Percentiles rank a stretch among this genome's conserved stretches.
phyloP scores from a whole-genome alignment of 768 basidiomycete genomes.

The Panus rudis region DNA sequence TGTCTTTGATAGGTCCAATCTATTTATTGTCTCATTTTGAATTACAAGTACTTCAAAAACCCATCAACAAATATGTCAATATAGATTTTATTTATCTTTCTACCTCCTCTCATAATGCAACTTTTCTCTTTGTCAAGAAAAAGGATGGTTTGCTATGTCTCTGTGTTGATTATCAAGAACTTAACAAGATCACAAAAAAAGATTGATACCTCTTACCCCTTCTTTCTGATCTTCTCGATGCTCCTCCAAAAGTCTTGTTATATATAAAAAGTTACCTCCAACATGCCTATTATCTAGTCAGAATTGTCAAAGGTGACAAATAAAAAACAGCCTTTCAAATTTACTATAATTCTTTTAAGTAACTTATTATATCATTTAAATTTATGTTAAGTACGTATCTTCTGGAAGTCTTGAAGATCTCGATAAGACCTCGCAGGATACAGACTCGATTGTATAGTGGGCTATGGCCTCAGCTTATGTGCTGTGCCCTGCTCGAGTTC shows the following conservation, averaged over 20 bases:
- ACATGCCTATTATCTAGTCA: slow-evolving; percentile 35
- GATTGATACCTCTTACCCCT: slow-evolving; percentile 28
- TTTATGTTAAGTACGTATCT: no score
- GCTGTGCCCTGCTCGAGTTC: no score
- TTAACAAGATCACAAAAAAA: slow-evolving; percentile 29
- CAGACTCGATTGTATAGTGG: no score
- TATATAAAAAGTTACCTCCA: slow-evolving; percentile 35
- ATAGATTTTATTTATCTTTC: slow-evolving; percentile 25
- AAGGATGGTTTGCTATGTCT: slow-evolving; percentile 18
- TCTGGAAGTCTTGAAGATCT: no score
- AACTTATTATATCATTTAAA: slow-evolving; percentile 27
- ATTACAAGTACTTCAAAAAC: slow-evolving; percentile 26
- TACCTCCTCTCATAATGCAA: slow-evolving; percentile 18
- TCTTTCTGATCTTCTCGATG: slow-evolving; percentile 25
- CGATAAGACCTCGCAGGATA: no score
- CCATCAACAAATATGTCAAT: slow-evolving; percentile 28
- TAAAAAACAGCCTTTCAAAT: slow-evolving; percentile 34
- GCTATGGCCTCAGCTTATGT: no score
- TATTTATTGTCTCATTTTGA: slow-evolving; percentile 29
- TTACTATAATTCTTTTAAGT: slow-evolving; percentile 29
- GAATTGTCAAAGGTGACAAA: slow-evolving; percentile 29
- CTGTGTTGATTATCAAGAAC: slow-evolving; percentile 20
- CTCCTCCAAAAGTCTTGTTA: not conserved
- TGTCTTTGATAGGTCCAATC: slow-evolving; percentile 23
- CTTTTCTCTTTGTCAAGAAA: slow-evolving; percentile 23